Evolutionary conservation across 148 eudicot species (phyloP), one percentile per base, ranked within the genome.

Genomic region (Diospyros lotus): DNA sequence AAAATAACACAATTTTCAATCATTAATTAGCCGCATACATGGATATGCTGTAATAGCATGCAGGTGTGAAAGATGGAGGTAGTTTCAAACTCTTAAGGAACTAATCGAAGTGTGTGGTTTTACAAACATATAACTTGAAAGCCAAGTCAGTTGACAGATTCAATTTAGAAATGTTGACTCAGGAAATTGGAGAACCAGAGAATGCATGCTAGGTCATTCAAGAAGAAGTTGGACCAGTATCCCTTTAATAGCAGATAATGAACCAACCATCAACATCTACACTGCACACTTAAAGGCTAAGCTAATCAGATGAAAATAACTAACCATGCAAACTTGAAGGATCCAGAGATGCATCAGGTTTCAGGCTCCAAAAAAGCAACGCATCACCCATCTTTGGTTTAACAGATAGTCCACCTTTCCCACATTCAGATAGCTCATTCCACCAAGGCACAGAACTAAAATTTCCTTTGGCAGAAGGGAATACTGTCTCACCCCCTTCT

Each of bases 341-440:
- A 83, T 94, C 98, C 17, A 85, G 78, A 74, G 89, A 79, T 60
- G 91, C 98, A 89, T 94, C 98, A 74, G 97, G 96, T 50, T 82
- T 94, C 94, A 90, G 80, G 89, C 98, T 92, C 98, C 98, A 94
- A 84, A 94, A 94, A 73, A 94, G 90, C 81, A 94, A 80, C 40
- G 98, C 97, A 80, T 94, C 98, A 39, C 97, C 97, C 87, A 76
- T 90, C 78, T 90, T 92, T 64, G 98, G 97, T 83, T 82, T 90
- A 65, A 87, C 90, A n/a, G 98, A 87, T 75, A 88, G 85, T 66
- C 98, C 98, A 77, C 76, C 87, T 81, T 94, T 88, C 50, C 89
- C 97, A 80, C 98, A 94, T 86, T 89, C 81, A 78, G 98, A 94
- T 66, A 90, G 78, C 86, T 94, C 91, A 73, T 94, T 85, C 96